Evolutionary conservation across 78 protist genomes (phyloP).

Genomic region (Bigelowiella natans): DNA sequence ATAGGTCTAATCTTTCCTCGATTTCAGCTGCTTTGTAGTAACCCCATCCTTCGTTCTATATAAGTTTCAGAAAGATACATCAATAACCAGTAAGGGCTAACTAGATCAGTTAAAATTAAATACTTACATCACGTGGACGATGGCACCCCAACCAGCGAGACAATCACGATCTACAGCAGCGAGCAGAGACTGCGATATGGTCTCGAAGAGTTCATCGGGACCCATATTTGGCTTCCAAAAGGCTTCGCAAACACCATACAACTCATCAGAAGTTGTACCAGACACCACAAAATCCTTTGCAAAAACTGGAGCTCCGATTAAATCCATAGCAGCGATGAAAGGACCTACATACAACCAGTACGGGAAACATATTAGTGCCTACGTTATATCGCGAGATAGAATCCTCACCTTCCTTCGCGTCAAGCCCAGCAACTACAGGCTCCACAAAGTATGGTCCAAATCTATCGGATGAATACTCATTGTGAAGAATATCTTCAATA

Average conservation of each 20-base stretch:
- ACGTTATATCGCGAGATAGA: too few species aligned
- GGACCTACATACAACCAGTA: not conserved
- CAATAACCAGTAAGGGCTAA: not conserved
- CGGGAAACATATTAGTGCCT: too few species aligned
- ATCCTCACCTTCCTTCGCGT: not conserved
- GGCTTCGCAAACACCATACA: not conserved
- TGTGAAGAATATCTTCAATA: not conserved
- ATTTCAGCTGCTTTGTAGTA: not conserved
- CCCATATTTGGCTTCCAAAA: not conserved
- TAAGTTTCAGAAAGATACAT: not conserved
- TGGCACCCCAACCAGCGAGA: slow-evolving; percentile 4
- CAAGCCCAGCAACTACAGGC: not conserved
- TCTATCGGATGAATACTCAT: not conserved
- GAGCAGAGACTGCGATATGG: not conserved
- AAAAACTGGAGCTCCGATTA: not conserved
- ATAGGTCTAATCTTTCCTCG: not conserved
- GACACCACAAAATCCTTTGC: not conserved
- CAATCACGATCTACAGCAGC: slow-evolving; percentile 7
- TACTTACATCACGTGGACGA: slow-evolving; percentile 1
- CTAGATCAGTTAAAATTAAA: too few species aligned
- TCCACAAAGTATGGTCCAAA: not conserved
- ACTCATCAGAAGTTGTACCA: not conserved
- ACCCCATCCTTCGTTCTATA: not conserved
- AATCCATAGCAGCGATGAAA: not conserved
- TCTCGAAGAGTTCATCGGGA: slow-evolving; percentile 1